Evolutionary conservation across 1,284 basidiomycete genomes (phyloP), one percentile per base, ranked within the genome.

Genomic region (Fomitopsis palustris): DNA sequence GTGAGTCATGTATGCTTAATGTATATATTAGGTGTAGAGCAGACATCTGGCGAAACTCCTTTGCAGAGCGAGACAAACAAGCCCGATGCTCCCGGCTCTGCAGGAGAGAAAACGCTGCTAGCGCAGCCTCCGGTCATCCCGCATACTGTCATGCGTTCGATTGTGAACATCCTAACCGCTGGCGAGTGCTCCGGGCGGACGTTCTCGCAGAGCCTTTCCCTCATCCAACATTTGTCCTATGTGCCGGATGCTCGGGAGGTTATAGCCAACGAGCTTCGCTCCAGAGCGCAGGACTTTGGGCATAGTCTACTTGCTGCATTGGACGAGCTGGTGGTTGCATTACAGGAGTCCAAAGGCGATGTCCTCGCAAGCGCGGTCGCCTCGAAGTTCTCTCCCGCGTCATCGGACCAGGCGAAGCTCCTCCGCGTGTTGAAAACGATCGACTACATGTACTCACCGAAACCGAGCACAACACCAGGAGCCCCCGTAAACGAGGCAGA

Each of bases 161-260:
- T 98, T 61, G 93, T 97, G 70, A 97, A 98, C 71, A 93, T 97
- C 65, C 79, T 98, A 58, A 96, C 95, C 21, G 82, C 90, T 23
- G 95, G 96, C 51, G 95, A 98, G 78, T 97, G 95, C 71, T 94
- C 94, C n/a, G 92, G 90, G 54, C 83, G 90, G 52, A 96, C 94
- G 14, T 98, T 98, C 82, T 89, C 93, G 64, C 89, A 95, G 69
- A 95, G 93, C 42, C 79, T 97, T 38, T 81, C 87, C 14, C 83
- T 96, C 42, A 96, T 98, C 62, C 93, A 96, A 72, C 88, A 97
- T 69, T 77, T 97, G 23, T 95, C 93, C 0, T 84, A 85, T 71
- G 85, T 97, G 60, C 89, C 93, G 2, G 92, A 93, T 61, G 92
- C 91, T 16, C 87, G 93, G 54, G 90, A 94, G 57, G 84, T 92